These are phyloP conservation scores for Linnemannia schmuckeri DNA, from an alignment of 192 early-diverging fungal species.

Conservation along the genomic window DNA sequence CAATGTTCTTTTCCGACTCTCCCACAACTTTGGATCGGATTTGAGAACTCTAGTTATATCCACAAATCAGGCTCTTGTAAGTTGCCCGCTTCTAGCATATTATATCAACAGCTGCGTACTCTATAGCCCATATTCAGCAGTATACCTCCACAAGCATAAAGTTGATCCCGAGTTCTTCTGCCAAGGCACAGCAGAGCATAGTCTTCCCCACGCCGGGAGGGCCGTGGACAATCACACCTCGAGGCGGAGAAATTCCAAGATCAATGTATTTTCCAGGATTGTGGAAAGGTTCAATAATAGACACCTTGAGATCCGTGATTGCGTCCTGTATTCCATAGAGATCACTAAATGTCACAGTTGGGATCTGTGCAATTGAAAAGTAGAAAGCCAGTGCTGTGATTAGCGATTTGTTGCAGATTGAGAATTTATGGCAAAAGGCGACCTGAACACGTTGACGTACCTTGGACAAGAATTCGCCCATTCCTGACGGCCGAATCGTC, in stretches of 20 bases:
- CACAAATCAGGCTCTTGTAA: background rate
- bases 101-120: no score
- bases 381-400: background rate
- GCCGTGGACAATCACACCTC: slow-evolving; percentile 88
- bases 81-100: background rate
- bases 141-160: slow-evolving; percentile 86
- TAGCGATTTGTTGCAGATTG: background rate
- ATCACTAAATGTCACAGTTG: slow-evolving; percentile 72
- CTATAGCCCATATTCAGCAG: background rate
- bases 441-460: slow-evolving; percentile 14
- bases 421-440: background rate
- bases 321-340: slow-evolving; percentile 84
- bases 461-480: slow-evolving; percentile 65
- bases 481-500: slow-evolving; percentile 67
- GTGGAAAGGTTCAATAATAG: slow-evolving; percentile 69
- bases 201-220: slow-evolving; percentile 94
- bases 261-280: slow-evolving; percentile 63
- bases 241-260: slow-evolving; percentile 79
- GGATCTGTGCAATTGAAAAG: slow-evolving; percentile 61
- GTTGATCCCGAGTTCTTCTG: slow-evolving; percentile 82
- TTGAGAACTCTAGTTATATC: slow-evolving; percentile 72
- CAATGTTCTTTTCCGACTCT: slow-evolving; percentile 90
- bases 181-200: slow-evolving; percentile 86
- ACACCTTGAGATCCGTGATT: slow-evolving; percentile 71
- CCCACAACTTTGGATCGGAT: slow-evolving; percentile 94